Conservation (phyloP, 179 eudicot species). For the Silene noctiflora region DNA sequence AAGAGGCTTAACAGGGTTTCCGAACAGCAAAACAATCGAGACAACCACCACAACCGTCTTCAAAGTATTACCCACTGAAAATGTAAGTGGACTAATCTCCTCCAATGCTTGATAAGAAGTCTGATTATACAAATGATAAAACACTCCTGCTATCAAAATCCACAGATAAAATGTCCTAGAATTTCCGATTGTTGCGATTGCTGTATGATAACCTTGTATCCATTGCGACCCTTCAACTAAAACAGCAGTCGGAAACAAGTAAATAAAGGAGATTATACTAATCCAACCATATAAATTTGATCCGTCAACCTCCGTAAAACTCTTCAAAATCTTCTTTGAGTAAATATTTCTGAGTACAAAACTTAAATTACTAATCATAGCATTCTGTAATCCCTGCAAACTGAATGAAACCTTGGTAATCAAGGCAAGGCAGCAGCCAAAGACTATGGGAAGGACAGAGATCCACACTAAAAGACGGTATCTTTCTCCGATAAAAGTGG, state of each 20-base stretch:
- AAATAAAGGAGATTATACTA: constrained; percentile 60
- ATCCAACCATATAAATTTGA: constrained; percentile 83
- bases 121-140: constrained; percentile 80
- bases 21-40: constrained; percentile 72
- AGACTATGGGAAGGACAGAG: constrained; percentile 67
- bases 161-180: constrained; percentile 62
- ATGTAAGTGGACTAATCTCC: constrained; percentile 79
- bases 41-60: constrained; percentile 90
- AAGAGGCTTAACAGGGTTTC: constrained; percentile 76
- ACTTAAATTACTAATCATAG: constrained; percentile 83
- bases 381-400: constrained; percentile 70
- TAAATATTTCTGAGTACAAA: constrained; percentile 79
- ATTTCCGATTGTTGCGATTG: constrained; percentile 50
- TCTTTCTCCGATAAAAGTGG: constrained; percentile 56
- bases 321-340: constrained; percentile 70
- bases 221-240: constrained; percentile 81
- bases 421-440: constrained; percentile 79
- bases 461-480: constrained; percentile 74
- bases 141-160: constrained; percentile 79
- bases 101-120: constrained; percentile 82
- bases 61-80: constrained; percentile 88
- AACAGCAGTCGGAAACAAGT: constrained; percentile 70
- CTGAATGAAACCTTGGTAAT: constrained; percentile 83
- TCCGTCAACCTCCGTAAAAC: constrained; percentile 78
- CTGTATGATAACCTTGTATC: constrained; percentile 64